Evolutionary conservation across 371 early-diverging fungal genomes (phyloP).

Genomic region (Rhizopus stolonifer): DNA sequence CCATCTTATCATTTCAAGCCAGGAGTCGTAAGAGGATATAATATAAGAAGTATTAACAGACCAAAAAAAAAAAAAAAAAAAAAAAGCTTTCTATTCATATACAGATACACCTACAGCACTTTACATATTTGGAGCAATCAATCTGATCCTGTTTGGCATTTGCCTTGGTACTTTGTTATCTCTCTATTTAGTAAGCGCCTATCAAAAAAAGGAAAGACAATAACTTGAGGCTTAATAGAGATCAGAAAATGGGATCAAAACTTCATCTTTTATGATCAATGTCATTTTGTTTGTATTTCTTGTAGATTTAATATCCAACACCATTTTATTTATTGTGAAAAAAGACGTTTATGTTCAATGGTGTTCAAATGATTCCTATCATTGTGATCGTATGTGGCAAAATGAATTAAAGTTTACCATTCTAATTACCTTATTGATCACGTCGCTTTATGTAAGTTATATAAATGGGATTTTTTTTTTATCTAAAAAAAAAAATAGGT

Average conservation of each 20-base stretch:
- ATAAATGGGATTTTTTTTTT: background rate
- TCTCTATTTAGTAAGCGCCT: slow-evolving; percentile 29
- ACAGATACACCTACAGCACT: slow-evolving; percentile 23
- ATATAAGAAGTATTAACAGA: too few relatives aligned
- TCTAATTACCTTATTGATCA: slow-evolving; percentile 34
- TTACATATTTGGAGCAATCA: slow-evolving; percentile 43
- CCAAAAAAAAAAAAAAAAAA: too few relatives aligned
- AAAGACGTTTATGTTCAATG: slow-evolving; percentile 21
- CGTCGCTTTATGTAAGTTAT: slow-evolving; percentile 38
- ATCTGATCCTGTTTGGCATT: slow-evolving; percentile 32
- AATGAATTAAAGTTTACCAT: slow-evolving; percentile 48
- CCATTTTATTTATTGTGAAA: slow-evolving; percentile 34
- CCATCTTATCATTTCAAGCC: slow-evolving; percentile 43
- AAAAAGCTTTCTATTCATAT: slow-evolving; percentile 43
- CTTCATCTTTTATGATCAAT: slow-evolving; percentile 20
- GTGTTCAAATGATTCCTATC: slow-evolving; percentile 43
- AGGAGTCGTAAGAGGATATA: slow-evolving; percentile 39
- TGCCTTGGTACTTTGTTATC: slow-evolving; percentile 31
- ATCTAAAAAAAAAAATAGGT: slow-evolving; percentile 15
- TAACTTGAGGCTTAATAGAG: too few relatives aligned
- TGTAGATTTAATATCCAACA: slow-evolving; percentile 31
- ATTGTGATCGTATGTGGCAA: slow-evolving; percentile 44
- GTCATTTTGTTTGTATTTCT: slow-evolving; percentile 25
- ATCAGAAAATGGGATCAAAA: slow-evolving; percentile 11
- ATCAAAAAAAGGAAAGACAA: too few relatives aligned